Conservation (phyloP, 805 yeast species). For the Cyberlindnera subsufficiens region DNA sequence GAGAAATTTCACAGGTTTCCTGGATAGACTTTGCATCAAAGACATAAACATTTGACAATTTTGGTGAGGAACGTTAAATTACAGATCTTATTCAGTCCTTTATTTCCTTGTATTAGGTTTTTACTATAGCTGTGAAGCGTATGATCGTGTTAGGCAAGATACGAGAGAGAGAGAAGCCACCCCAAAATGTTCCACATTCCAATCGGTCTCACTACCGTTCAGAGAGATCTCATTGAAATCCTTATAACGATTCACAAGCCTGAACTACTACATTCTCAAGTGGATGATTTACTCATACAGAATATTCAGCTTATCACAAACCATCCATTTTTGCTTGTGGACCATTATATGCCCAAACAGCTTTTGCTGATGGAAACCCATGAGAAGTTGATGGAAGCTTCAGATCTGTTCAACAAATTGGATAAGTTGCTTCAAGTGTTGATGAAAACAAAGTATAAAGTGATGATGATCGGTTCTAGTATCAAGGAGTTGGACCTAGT, state of each 20-base stretch:
- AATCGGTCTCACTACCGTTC: slow-evolving; percentile 37
- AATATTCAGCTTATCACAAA: slow-evolving; percentile 32
- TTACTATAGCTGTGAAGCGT: too few relatives aligned
- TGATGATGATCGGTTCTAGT: slow-evolving; percentile 50
- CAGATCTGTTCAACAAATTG: slow-evolving; percentile 55
- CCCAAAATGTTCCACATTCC: slow-evolving; percentile 28
- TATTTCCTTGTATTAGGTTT: too few relatives aligned
- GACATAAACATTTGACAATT: too few relatives aligned
- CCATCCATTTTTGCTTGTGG: slow-evolving; percentile 69
- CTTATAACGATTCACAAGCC: slow-evolving; percentile 36
- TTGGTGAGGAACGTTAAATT: too few relatives aligned
- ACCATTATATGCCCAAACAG: slow-evolving; percentile 72
- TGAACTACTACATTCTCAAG: slow-evolving; percentile 20
- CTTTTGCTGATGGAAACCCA: slow-evolving; percentile 61
- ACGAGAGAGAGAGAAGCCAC: too few relatives aligned
- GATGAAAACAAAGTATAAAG: slow-evolving; percentile 9
- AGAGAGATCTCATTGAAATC: slow-evolving; percentile 37
- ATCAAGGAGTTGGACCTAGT: slow-evolving; percentile 70
- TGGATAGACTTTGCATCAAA: too few relatives aligned
- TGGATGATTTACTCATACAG: slow-evolving; percentile 1
- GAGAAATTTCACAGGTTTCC: too few relatives aligned
- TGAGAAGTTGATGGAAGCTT: slow-evolving; percentile 42
- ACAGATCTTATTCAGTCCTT: too few relatives aligned
- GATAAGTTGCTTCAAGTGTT: slow-evolving; percentile 34
- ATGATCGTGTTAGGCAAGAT: too few relatives aligned